Conservation (phyloP, 2,329 filamentous ascomycete species). For the Chalaropsis ovoidea region DNA sequence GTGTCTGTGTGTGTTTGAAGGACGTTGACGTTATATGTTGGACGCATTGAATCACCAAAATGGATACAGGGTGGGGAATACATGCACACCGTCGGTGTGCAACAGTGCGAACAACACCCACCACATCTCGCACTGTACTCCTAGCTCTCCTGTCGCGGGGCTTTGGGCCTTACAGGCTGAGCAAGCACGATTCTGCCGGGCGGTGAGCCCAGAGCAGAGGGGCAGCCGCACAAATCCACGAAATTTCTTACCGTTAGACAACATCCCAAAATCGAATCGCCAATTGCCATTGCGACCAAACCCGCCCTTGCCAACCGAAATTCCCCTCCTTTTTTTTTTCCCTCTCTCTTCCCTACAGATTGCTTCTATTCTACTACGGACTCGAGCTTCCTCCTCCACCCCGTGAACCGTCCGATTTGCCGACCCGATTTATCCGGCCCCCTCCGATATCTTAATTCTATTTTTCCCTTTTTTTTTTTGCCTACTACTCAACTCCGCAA, state of each 20-base stretch:
- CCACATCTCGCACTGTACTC: constrained; percentile 1
- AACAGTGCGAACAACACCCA: constrained; percentile 15
- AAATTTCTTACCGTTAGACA: constrained; percentile 25
- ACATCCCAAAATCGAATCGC: constrained; percentile 22
- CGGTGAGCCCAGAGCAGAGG: constrained; percentile 24
- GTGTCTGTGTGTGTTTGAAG: background rate
- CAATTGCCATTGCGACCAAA: constrained; percentile 22
- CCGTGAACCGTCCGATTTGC: background rate
- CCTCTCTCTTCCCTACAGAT: background rate
- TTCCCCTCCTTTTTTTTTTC: constrained; percentile 1
- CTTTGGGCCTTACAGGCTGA: constrained; percentile 7
- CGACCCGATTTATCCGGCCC: background rate
- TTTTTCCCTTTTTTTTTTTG: background rate
- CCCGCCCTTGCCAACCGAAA: constrained; percentile 10
- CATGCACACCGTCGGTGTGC: background rate
- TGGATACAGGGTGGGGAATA: background rate
- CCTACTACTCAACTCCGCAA: constrained; percentile 23
- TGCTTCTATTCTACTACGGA: background rate
- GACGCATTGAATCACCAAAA: background rate
- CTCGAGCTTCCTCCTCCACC: background rate
- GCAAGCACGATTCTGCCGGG: constrained; percentile 22
- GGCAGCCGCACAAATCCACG: constrained; percentile 25
- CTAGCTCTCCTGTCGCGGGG: constrained; percentile 14
- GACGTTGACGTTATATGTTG: background rate
- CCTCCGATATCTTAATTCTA: constrained; percentile 12